Percentiles rank a stretch among this genome's conserved stretches.
Evolutionary conservation across 495 filamentous ascomycete genomes (phyloP).

Genomic region (Penicillium goetzii): DNA sequence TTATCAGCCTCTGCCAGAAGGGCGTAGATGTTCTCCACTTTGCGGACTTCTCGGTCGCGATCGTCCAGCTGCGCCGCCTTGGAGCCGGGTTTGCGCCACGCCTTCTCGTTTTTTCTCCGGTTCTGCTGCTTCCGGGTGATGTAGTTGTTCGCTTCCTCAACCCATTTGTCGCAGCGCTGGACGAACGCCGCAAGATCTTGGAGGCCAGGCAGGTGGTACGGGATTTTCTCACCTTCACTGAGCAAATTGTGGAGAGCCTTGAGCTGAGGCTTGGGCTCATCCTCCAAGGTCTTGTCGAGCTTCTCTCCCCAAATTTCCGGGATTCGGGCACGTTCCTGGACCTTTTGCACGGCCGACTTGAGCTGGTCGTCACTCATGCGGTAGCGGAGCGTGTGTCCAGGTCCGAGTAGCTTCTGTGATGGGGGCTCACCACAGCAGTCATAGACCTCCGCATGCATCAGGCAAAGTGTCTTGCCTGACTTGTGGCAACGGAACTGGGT

Average conservation of each 20-base stretch:
- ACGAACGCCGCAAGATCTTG: conserved; percentile 84
- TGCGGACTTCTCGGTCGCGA: conserved; percentile 83
- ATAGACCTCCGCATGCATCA: conserved; percentile 74
- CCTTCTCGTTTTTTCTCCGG: conserved; percentile 94
- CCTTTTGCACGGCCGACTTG: conserved; percentile 66
- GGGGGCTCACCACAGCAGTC: conserved; percentile 75
- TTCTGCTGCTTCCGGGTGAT: conserved; percentile 98
- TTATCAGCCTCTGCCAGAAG: conserved; percentile 83
- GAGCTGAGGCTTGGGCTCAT: conserved; percentile 79
- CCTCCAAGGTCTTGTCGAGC: conserved; percentile 78
- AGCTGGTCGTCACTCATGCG: conserved; percentile 77
- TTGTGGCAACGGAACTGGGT: conserved; percentile 85
- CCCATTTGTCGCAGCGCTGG: conserved; percentile 95
- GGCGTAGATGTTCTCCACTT: conserved; percentile 84
- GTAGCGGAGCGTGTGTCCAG: conserved; percentile 70
- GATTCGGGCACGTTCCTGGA: conserved; percentile 81
- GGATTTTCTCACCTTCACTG: conserved; percentile 95
- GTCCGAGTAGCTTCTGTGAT: conserved; percentile 60
- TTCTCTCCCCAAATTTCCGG: conserved; percentile 93
- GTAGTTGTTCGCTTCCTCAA: conserved; percentile 96
- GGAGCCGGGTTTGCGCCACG: conserved; percentile 78
- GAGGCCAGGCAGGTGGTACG: conserved; percentile 86
- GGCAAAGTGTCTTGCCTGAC: conserved; percentile 75
- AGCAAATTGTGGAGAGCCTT: conserved; percentile 84
- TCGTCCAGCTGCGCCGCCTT: conserved; percentile 86